A percentile compares a stretch with the other conserved stretches of the same genome.
phyloP scores from a whole-genome alignment of 2,329 filamentous ascomycete species.

The Peltaster fructicola region DNA sequence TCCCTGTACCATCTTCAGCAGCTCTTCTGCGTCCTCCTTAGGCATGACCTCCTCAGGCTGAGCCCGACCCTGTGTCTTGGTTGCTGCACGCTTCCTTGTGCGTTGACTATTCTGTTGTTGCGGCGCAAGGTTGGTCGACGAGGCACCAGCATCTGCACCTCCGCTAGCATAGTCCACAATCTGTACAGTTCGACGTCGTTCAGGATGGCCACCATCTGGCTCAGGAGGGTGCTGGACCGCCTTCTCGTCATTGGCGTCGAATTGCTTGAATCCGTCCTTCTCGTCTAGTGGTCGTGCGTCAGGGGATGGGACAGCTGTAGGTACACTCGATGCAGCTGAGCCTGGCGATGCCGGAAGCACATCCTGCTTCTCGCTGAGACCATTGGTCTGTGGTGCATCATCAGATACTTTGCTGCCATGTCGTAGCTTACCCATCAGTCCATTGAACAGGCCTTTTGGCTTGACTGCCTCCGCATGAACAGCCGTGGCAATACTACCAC shows the following conservation, averaged over 20 bases:
- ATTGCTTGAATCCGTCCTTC: slow-evolving; percentile 9
- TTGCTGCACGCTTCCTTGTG: slow-evolving; percentile 50
- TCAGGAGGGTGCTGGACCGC: slow-evolving; percentile 5
- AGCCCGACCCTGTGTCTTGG: slow-evolving; percentile 48
- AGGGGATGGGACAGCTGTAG: slow-evolving; percentile 14
- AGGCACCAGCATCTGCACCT: too few species aligned
- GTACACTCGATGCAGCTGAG: slow-evolving; percentile 10
- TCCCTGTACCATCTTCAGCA: slow-evolving; percentile 70
- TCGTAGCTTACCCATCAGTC: slow-evolving; percentile 17
- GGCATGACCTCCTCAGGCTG: slow-evolving; percentile 57
- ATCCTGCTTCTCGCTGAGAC: slow-evolving; percentile 11
- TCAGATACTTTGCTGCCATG: slow-evolving; percentile 14
- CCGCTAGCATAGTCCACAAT: slow-evolving; percentile 11
- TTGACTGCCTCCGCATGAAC: slow-evolving; percentile 2
- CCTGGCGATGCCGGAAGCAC: slow-evolving; percentile 10
- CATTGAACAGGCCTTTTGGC: slow-evolving; percentile 10
- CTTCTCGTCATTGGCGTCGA: slow-evolving; percentile 7
- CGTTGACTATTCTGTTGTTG: slow-evolving; percentile 29
- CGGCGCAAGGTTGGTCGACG: slow-evolving; percentile 8
- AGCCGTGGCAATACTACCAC: slow-evolving; percentile 5
- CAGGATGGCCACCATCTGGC: slow-evolving; percentile 18
- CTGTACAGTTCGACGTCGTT: slow-evolving; percentile 17
- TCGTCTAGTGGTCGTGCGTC: slow-evolving; percentile 13
- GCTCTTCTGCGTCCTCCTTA: slow-evolving; percentile 59
- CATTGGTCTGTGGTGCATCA: slow-evolving; percentile 6